Percentiles rank a stretch among this genome's conserved stretches.
These are phyloP conservation scores for Sechiopsis laciniata DNA, from an alignment of 306 rosid genomes.

Conservation along the genomic window DNA sequence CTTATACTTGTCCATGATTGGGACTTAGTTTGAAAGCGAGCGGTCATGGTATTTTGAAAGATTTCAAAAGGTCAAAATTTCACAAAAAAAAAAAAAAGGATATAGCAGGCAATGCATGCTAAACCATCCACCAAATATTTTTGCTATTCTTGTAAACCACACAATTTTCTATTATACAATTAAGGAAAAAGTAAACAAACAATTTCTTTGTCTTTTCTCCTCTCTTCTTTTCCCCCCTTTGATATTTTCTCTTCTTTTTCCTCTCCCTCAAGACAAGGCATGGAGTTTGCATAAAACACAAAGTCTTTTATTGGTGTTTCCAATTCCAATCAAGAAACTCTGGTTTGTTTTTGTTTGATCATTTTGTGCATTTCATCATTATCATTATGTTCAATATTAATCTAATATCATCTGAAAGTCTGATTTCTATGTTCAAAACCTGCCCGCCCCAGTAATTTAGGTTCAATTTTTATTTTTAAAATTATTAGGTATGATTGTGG, in stretches of 20 bases:
- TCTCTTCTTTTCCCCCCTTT: not conserved
- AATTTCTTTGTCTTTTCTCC: constrained; percentile 14
- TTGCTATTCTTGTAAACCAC: constrained; percentile 16
- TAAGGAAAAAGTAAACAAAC: constrained; percentile 5
- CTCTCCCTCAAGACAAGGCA: not conserved
- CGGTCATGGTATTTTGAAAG: not conserved
- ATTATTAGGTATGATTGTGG: too few relatives aligned
- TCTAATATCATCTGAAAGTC: too few relatives aligned
- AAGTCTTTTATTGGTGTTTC: not conserved
- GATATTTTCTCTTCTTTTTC: not conserved
- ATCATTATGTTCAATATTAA: too few relatives aligned
- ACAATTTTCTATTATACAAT: not conserved
- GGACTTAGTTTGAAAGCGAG: not conserved
- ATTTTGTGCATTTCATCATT: too few relatives aligned
- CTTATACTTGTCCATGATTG: not conserved
- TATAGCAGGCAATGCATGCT: too few relatives aligned
- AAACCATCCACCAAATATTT: constrained; percentile 15
- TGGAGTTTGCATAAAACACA: not conserved
- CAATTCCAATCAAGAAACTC: not conserved
- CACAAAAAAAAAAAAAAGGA: not conserved
- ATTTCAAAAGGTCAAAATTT: not conserved
- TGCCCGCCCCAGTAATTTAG: too few relatives aligned
- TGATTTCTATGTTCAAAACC: too few relatives aligned
- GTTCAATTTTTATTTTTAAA: too few relatives aligned
- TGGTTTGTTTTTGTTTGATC: not conserved